Percentiles rank a stretch among this genome's conserved stretches.
Evolutionary conservation across 306 rosid genomes (phyloP).

Genomic region (barrel medic (Medicago truncatula)): DNA sequence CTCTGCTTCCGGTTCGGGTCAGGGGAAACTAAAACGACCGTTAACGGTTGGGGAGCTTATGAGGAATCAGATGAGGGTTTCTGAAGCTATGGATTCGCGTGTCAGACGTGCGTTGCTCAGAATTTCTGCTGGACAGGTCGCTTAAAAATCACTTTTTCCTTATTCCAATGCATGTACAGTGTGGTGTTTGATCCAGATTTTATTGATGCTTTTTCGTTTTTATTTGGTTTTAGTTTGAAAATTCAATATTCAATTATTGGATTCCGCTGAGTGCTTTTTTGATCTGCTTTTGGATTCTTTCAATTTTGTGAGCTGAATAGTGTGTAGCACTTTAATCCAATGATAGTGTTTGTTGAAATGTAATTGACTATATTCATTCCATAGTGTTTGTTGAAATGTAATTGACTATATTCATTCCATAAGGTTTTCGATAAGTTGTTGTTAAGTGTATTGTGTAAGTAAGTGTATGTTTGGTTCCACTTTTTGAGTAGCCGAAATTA

Average conservation of each 20-base stretch:
- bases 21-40: slow-evolving; percentile 66
- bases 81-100: slow-evolving; percentile 91
- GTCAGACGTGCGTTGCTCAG: slow-evolving; percentile 87
- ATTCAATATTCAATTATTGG: not conserved
- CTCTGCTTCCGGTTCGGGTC: slow-evolving; percentile 63
- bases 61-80: slow-evolving; percentile 96
- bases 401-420: slow-evolving; percentile 20
- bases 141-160: not conserved
- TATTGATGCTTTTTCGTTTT: slow-evolving; percentile 7
- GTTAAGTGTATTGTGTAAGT: too few relatives aligned
- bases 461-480: too few relatives aligned
- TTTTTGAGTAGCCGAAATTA: too few relatives aligned
- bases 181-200: slow-evolving; percentile 43
- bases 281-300: slow-evolving; percentile 43
- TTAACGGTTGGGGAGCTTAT: slow-evolving; percentile 94
- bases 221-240: not conserved
- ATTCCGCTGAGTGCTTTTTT: slow-evolving; percentile 5
- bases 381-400: not conserved
- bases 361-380: slow-evolving; percentile 22
- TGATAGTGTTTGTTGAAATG: not conserved
- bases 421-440: not conserved
- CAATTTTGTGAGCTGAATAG: slow-evolving; percentile 11
- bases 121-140: slow-evolving; percentile 93
- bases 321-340: slow-evolving; percentile 34
- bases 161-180: slow-evolving; percentile 32